These are phyloP conservation scores for Lavandula angustifolia DNA, from an alignment of 257 asterid genomes.

Conservation along the genomic window DNA sequence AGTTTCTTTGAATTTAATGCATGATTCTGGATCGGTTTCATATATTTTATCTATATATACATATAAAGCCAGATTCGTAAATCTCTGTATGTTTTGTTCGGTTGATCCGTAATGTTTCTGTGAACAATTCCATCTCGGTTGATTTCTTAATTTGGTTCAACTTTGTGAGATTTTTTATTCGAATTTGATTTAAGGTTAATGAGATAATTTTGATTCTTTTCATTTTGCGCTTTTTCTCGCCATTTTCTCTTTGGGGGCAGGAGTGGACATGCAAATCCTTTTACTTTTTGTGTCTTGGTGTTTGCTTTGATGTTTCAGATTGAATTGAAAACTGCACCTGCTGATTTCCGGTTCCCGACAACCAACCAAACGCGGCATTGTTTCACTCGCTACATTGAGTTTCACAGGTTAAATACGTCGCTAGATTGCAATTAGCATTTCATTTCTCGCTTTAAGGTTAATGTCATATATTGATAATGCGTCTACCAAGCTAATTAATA, in stretches of 20 bases:
- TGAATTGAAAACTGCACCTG: slow-evolving; percentile 90
- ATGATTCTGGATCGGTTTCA: slow-evolving; percentile 1
- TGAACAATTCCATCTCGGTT: neutral
- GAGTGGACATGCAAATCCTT: slow-evolving; percentile 17
- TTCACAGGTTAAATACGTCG: slow-evolving; percentile 55
- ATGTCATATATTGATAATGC: neutral
- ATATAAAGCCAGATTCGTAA: neutral
- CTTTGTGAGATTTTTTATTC: neutral
- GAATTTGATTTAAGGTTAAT: slow-evolving; percentile 19
- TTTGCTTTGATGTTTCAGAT: slow-evolving; percentile 42
- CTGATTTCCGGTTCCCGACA: slow-evolving; percentile 94
- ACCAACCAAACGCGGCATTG: slow-evolving; percentile 95
- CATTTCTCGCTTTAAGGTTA: slow-evolving; percentile 9
- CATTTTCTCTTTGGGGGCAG: too few relatives aligned
- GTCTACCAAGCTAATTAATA: slow-evolving; percentile 4
- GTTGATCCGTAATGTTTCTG: neutral
- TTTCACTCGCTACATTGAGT: slow-evolving; percentile 93
- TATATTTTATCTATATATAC: neutral
- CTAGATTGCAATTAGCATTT: slow-evolving; percentile 1
- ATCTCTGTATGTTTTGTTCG: neutral
- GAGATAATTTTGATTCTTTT: neutral
- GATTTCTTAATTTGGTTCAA: neutral
- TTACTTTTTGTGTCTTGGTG: neutral
- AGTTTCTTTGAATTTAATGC: neutral
- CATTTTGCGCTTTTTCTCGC: neutral